Base-by-base conservation (phyloP, 2,329 filamentous ascomycete species). In the Colletotrichum sublineola region DNA sequence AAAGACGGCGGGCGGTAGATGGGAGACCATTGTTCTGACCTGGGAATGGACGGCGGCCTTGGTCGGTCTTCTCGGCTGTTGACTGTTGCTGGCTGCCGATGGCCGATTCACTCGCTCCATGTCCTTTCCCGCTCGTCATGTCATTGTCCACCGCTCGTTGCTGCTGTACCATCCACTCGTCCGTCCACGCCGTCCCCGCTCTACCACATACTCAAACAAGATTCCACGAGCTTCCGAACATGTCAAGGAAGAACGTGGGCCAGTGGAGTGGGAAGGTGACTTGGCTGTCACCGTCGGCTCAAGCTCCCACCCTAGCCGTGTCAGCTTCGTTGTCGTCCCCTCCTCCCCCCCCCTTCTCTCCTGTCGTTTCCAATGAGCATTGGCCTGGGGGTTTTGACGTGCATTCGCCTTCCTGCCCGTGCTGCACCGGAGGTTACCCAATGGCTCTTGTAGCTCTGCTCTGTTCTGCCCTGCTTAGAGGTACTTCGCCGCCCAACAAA, bases 151-250 rank as follows among this genome's bases (percentile, higher is more conserved):
- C 60, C 55, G 61, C 58, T 38, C 15, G 55, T 57, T 61, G 69
- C 69, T 71, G 69, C 44, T 55, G 58, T 69, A 38, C 69, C 66
- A 72, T 69, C 60, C 66, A 50, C 60, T 57, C 36, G 55, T 67
- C 31, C 38, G 20, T 50, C 56, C 66, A 69, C 52, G 57, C 52
- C 38, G 46, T 53, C 70, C 61, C 70, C 70, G 70, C 66, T 65
- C 38, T 24, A 48, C 52, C 65, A 29, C 46, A 61, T 48, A 69
- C 44, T 2, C 9, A 20, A 53, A 46, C 66, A 73, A 72, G 71
- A 73, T 73, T 73, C 71, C 52, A 73, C 68, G 56, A 52, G 42
- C 48, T 73, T 73, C 71, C 63, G 58, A 64, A 69, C 52, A 20
- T 73, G 70, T 61, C 55, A 46, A 52, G 66, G 61, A 33, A 44